These are phyloP conservation scores for Salix exigua DNA, from an alignment of 345 rosid genomes.

Conservation along the genomic window DNA sequence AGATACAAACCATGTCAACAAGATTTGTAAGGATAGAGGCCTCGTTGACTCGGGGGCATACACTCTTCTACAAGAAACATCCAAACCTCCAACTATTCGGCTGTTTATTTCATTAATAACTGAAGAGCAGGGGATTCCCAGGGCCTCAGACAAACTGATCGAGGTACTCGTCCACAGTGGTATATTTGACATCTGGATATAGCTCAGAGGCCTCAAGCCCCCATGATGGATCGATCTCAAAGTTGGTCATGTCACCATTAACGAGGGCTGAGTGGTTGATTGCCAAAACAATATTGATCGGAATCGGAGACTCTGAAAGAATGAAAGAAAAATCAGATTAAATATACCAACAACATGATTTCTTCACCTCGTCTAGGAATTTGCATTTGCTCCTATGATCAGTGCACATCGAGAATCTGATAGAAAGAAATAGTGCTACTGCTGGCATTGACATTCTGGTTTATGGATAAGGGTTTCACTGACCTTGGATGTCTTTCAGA, in stretches of 20 bases:
- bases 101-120: background rate
- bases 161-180: slow-evolving; percentile 19
- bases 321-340: background rate
- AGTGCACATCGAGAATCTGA: background rate
- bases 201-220: slow-evolving; percentile 24
- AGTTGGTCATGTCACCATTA: slow-evolving; percentile 23
- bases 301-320: slow-evolving; percentile 17
- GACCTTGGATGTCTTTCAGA: slow-evolving; percentile 31
- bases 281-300: slow-evolving; percentile 12
- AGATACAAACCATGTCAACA: background rate
- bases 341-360: background rate
- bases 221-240: slow-evolving; percentile 25
- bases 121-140: background rate
- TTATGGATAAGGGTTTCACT: background rate
- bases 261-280: slow-evolving; percentile 14
- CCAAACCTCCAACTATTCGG: background rate
- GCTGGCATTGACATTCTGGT: background rate
- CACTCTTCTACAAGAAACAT: background rate
- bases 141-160: slow-evolving; percentile 5
- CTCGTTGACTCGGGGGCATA: background rate
- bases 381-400: no score
- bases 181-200: slow-evolving; percentile 27
- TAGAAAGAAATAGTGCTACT: background rate
- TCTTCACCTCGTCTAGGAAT: background rate
- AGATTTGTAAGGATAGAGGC: background rate